Conservation (phyloP, 306 rosid species). For the Betula pendula region DNA sequence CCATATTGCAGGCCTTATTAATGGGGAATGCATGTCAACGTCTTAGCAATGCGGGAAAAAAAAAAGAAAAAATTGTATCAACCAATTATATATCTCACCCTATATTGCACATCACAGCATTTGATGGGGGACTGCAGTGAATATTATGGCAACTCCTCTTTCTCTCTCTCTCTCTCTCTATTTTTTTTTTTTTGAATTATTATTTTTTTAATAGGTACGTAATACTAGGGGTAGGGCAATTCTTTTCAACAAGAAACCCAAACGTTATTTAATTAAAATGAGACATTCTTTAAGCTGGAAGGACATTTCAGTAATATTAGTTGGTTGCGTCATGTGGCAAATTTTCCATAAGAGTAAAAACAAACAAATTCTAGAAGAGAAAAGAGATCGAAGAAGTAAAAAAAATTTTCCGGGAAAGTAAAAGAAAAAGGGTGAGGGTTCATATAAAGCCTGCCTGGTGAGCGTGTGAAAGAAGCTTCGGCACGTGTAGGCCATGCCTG, state of each 20-base stretch:
- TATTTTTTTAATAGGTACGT: background rate
- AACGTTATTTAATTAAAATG: background rate
- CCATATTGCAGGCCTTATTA: background rate
- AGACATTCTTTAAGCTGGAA: background rate
- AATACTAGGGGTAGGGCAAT: background rate
- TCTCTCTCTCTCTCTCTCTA: too few relatives aligned
- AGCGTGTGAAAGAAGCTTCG: conserved; percentile 34
- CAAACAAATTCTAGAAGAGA: background rate
- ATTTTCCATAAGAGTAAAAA: background rate
- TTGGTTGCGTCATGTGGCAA: background rate
- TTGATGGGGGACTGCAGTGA: background rate
- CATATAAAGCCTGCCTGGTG: background rate
- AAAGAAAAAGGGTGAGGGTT: too few relatives aligned
- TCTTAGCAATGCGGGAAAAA: too few relatives aligned
- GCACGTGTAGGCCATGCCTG: conserved; percentile 46
- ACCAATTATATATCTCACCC: too few relatives aligned
- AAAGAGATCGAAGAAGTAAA: background rate
- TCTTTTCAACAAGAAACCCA: background rate
- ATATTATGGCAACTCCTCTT: background rate
- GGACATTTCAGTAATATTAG: background rate
- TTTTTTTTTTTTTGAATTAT: too few relatives aligned
- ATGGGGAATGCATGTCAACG: background rate
- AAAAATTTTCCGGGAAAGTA: background rate
- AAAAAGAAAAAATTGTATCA: too few relatives aligned
- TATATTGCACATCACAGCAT: background rate